A percentile compares a stretch with the other conserved stretches of the same genome.
These are phyloP conservation scores for Hypoxylon sp. DNA, from an alignment of 2,329 filamentous ascomycete species.

Conservation along the genomic window DNA sequence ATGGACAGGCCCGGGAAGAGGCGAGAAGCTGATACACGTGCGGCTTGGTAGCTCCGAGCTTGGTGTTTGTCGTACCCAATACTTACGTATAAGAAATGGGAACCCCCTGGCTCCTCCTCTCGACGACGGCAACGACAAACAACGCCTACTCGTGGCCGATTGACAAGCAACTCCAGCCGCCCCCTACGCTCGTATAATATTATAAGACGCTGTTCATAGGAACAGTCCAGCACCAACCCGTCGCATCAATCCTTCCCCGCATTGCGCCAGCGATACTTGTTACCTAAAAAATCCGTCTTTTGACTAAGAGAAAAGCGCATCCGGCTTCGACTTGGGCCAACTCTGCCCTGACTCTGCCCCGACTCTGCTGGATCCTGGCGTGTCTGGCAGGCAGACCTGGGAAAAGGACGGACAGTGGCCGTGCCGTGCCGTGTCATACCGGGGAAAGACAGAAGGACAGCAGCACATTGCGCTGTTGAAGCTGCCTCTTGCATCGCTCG, in stretches of 20 bases:
- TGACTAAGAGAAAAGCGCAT: constrained; percentile 57
- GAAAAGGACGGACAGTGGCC: constrained; percentile 18
- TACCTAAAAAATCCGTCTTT: constrained; percentile 55
- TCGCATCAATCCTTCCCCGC: constrained; percentile 50
- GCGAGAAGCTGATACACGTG: constrained; percentile 22
- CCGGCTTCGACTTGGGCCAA: constrained; percentile 16
- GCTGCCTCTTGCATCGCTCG: constrained; percentile 38
- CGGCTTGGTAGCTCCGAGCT: constrained; percentile 23
- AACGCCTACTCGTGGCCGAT: constrained; percentile 9
- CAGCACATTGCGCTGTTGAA: constrained; percentile 40
- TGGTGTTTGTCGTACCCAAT: constrained; percentile 29
- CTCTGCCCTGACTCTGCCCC: too few species aligned
- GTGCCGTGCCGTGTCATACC: constrained; percentile 26
- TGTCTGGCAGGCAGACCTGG: constrained; percentile 18
- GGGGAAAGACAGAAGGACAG: constrained; percentile 15
- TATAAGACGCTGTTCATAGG: constrained; percentile 3
- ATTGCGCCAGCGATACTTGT: constrained; percentile 51
- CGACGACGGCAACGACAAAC: constrained; percentile 19
- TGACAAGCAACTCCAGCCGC: constrained; percentile 14
- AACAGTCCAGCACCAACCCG: constrained; percentile 25
- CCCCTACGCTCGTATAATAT: constrained; percentile 18
- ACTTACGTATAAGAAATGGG: constrained; percentile 30
- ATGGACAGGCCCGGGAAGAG: constrained; percentile 15
- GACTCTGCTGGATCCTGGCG: constrained; percentile 34
- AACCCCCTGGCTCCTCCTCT: constrained; percentile 1